Percentiles rank a stretch among this genome's conserved stretches.
These are phyloP conservation scores for Hymenoscyphus occultus DNA, from an alignment of 2,329 filamentous ascomycete species.

Conservation along the genomic window DNA sequence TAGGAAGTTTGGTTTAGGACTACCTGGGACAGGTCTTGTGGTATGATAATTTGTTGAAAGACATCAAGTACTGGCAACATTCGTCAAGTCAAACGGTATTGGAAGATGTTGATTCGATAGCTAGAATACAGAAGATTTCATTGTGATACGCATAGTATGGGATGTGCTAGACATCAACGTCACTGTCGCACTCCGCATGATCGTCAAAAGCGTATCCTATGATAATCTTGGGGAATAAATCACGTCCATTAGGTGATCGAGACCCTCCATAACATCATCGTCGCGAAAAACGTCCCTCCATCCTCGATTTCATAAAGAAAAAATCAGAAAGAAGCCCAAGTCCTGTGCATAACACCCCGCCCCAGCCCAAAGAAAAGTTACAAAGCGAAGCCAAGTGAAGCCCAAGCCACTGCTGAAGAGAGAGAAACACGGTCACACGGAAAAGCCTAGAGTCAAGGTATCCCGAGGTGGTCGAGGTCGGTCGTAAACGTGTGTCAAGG, in stretches of 20 bases:
- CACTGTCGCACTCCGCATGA: slow-evolving; percentile 23
- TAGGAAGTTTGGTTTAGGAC: too few species aligned
- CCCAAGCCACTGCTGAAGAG: slow-evolving; percentile 15
- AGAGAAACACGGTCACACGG: slow-evolving; percentile 17
- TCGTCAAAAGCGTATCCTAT: slow-evolving; percentile 25
- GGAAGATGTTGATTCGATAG: slow-evolving; percentile 16
- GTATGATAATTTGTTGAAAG: neutral
- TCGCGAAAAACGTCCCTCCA: slow-evolving; percentile 13
- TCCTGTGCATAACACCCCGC: slow-evolving; percentile 29
- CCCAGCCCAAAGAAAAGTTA: slow-evolving; percentile 31
- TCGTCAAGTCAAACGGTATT: neutral
- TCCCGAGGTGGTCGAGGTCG: slow-evolving; percentile 11
- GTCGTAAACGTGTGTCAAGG: slow-evolving; percentile 25
- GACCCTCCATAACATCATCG: slow-evolving; percentile 32
- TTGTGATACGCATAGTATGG: slow-evolving; percentile 28
- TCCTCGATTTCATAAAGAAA: slow-evolving; percentile 20
- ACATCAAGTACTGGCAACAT: neutral
- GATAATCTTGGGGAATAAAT: slow-evolving; percentile 27
- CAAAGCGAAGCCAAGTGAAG: slow-evolving; percentile 18
- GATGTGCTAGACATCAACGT: slow-evolving; percentile 28
- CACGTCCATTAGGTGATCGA: slow-evolving; percentile 25
- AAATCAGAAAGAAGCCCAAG: slow-evolving; percentile 14
- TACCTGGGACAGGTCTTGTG: too few species aligned
- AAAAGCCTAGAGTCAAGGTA: slow-evolving; percentile 15
- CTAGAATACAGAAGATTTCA: slow-evolving; percentile 36